Percentiles rank a stretch among this genome's conserved stretches.
Conservation (phyloP, 805 yeast species). For the Debaryomyces castellii region DNA sequence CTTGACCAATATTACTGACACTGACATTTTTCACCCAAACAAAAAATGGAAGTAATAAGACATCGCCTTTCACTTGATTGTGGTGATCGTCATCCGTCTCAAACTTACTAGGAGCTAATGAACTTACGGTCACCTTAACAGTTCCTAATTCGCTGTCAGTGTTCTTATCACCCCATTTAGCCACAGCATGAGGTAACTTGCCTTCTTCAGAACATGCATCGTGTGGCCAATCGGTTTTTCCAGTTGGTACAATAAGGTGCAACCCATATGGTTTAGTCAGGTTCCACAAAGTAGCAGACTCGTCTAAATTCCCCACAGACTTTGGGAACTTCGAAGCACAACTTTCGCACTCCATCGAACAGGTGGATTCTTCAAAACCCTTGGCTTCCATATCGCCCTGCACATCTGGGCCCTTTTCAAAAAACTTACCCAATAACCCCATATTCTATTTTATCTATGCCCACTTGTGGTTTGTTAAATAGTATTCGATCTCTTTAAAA, state of each 20-base stretch:
- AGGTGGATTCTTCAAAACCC: constrained; percentile 40
- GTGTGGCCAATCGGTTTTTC: constrained; percentile 80
- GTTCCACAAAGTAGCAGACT: constrained; percentile 54
- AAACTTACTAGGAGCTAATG: constrained; percentile 47
- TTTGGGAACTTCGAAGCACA: constrained; percentile 57
- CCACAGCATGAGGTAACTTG: constrained; percentile 47
- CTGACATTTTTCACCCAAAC: constrained; percentile 61
- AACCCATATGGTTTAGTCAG: constrained; percentile 67
- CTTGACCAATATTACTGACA: constrained; percentile 39
- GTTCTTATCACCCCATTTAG: constrained; percentile 29
- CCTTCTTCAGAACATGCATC: constrained; percentile 54
- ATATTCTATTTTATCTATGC: neutral
- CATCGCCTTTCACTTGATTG: constrained; percentile 49
- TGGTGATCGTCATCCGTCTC: constrained; percentile 42
- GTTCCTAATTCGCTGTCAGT: constrained; percentile 18
- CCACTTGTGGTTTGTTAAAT: neutral
- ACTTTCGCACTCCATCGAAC: constrained; percentile 52
- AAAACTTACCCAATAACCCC: constrained; percentile 3
- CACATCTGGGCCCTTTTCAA: neutral
- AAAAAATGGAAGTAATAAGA: constrained; percentile 72
- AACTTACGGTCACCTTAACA: constrained; percentile 54
- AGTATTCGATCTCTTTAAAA: neutral
- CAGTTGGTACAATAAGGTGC: constrained; percentile 82
- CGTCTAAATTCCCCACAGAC: constrained; percentile 43
- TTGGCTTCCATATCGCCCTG: constrained; percentile 5